phyloP scores from a whole-genome alignment of 371 early-diverging fungal genomes.

The Nematocida homosporus region DNA sequence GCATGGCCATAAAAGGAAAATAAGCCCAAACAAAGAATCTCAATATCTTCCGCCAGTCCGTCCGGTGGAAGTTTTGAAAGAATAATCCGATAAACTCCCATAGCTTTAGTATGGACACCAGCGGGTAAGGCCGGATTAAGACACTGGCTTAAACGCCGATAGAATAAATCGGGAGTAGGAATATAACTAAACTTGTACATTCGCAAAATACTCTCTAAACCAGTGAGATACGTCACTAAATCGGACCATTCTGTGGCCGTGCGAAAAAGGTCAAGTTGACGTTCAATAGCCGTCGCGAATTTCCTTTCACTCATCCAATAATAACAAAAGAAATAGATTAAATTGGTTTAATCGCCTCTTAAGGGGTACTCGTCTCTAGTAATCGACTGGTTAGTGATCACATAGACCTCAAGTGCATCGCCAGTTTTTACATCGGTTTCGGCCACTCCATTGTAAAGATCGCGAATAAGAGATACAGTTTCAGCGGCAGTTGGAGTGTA shows the following conservation, averaged over 20 bases:
- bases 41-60: conserved; percentile 41
- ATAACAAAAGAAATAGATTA: neutral
- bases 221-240: conserved; percentile 62
- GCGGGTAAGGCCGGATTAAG: conserved; percentile 93
- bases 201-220: conserved; percentile 57
- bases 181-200: conserved; percentile 47
- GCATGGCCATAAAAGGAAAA: conserved; percentile 59
- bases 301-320: conserved; percentile 49
- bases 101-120: conserved; percentile 90
- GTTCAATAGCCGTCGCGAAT: conserved; percentile 60
- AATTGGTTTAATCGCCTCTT: conserved; percentile 71
- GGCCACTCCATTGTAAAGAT: conserved; percentile 90
- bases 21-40: conserved; percentile 59
- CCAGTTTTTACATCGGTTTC: conserved; percentile 99
- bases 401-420: conserved; percentile 85
- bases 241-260: conserved; percentile 68
- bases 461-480: conserved; percentile 78
- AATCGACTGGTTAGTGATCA: conserved; percentile 77
- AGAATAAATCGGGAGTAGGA: conserved; percentile 74
- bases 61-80: conserved; percentile 68
- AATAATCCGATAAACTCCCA: conserved; percentile 82
- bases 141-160: conserved; percentile 90
- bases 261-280: conserved; percentile 67
- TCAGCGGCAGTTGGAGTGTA: conserved; percentile 67
- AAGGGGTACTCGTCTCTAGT: conserved; percentile 73